These are phyloP conservation scores for Cyathus olla DNA, from an alignment of 1,284 basidiomycete genomes.

Conservation along the genomic window DNA sequence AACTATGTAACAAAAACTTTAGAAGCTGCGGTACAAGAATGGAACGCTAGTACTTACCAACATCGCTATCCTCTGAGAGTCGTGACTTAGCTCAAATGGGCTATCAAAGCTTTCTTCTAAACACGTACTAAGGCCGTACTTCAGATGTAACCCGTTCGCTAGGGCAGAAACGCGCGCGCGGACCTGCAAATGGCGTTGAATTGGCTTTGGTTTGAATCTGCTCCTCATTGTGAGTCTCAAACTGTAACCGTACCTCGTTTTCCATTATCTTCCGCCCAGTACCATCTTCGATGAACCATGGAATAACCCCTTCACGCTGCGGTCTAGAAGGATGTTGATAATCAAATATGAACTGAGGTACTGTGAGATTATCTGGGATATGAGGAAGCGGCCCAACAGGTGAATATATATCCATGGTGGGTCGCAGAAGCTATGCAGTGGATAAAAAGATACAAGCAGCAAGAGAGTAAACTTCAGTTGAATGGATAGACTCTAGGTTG, in stretches of 20 bases:
- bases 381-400: conserved; percentile 49
- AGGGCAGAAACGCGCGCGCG: conserved; percentile 65
- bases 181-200: conserved; percentile 46
- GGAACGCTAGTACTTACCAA: conserved; percentile 58
- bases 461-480: too few species aligned
- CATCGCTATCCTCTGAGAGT: conserved; percentile 55
- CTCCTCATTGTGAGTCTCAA: background rate
- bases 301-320: conserved; percentile 42
- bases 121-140: conserved; percentile 56
- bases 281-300: conserved; percentile 75
- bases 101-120: background rate
- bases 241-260: conserved; percentile 53
- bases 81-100: background rate
- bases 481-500: too few species aligned
- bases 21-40: background rate
- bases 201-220: background rate
- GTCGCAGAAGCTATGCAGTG: background rate
- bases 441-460: too few species aligned
- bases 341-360: conserved; percentile 78
- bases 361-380: conserved; percentile 76
- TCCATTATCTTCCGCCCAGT: conserved; percentile 58
- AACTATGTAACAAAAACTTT: conserved; percentile 47
- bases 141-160: conserved; percentile 63
- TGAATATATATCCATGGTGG: conserved; percentile 38
- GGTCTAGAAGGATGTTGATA: conserved; percentile 60